A percentile compares a stretch with the other conserved stretches of the same genome.
Evolutionary conservation across 495 filamentous ascomycete genomes (phyloP).

Genomic region (Aspergillus ostianus): DNA sequence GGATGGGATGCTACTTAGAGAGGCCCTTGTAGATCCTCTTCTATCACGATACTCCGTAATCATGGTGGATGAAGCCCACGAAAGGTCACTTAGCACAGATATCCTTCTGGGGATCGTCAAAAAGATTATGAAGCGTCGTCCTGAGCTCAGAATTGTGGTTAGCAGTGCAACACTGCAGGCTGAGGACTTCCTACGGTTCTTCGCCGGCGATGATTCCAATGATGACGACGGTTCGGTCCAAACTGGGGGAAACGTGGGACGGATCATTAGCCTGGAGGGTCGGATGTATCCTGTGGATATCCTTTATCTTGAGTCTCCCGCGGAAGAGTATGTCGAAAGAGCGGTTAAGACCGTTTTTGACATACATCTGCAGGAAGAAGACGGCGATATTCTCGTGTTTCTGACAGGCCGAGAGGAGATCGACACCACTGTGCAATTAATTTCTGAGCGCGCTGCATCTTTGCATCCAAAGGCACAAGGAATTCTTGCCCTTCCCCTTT

Average conservation of each 20-base stretch:
- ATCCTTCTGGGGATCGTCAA: conserved; percentile 91
- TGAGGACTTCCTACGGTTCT: conserved; percentile 83
- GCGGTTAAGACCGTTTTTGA: conserved; percentile 88
- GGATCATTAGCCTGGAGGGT: conserved; percentile 87
- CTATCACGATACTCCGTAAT: conserved; percentile 93
- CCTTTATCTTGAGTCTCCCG: conserved; percentile 75
- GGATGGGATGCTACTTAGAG: conserved; percentile 90
- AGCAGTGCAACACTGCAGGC: conserved; percentile 95
- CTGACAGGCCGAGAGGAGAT: conserved; percentile 95
- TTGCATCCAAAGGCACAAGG: conserved; percentile 69
- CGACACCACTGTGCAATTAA: conserved; percentile 71
- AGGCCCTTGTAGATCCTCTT: conserved; percentile 90
- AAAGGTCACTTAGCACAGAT: conserved; percentile 91
- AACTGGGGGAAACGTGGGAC: conserved; percentile 49
- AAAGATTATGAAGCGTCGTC: conserved; percentile 80
- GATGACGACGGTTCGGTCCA: conserved; percentile 38
- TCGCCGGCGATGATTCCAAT: conserved; percentile 52
- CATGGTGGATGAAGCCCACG: conserved; percentile 98
- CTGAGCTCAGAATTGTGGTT: conserved; percentile 84
- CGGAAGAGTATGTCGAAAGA: conserved; percentile 85
- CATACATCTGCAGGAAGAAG: conserved; percentile 81
- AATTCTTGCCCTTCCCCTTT: conserved; percentile 78
- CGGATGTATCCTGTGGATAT: conserved; percentile 90
- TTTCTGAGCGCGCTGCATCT: conserved; percentile 73
- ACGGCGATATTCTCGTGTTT: conserved; percentile 90